Percentiles rank a stretch among this genome's conserved stretches.
Evolutionary conservation across 2,329 filamentous ascomycete species (phyloP).

Genomic region (Periconia sp.): DNA sequence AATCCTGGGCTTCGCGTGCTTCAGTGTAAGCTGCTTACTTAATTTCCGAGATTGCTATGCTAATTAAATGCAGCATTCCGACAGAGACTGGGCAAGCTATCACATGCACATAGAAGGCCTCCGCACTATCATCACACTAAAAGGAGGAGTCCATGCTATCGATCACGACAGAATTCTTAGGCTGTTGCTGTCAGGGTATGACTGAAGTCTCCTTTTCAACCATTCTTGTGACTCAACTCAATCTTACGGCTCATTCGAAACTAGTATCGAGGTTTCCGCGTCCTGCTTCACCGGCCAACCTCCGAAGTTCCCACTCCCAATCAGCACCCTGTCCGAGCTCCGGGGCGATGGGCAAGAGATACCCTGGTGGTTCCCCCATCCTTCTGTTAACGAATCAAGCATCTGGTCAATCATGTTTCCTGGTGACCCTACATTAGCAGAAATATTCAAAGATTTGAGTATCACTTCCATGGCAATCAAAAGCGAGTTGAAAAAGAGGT

Average conservation of each 20-base stretch:
- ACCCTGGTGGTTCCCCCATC: slow-evolving; percentile 12
- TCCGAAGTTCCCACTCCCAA: slow-evolving; percentile 11
- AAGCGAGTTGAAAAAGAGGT: slow-evolving; percentile 10
- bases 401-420: slow-evolving; percentile 10
- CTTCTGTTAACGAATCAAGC: slow-evolving; percentile 11
- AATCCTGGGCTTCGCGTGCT: slow-evolving; percentile 12
- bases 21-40: slow-evolving; percentile 13
- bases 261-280: slow-evolving; percentile 13
- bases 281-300: slow-evolving; percentile 11
- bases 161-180: slow-evolving; percentile 12
- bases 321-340: slow-evolving; percentile 8
- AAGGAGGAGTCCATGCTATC: slow-evolving; percentile 10
- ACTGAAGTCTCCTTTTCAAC: slow-evolving; percentile 12
- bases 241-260: slow-evolving; percentile 7
- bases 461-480: slow-evolving; percentile 11
- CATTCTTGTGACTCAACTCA: slow-evolving; percentile 5
- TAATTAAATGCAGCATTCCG: slow-evolving; percentile 9
- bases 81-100: slow-evolving; percentile 12
- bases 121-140: slow-evolving; percentile 11
- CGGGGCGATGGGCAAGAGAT: slow-evolving; percentile 10
- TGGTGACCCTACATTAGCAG: slow-evolving; percentile 8
- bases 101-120: slow-evolving; percentile 11
- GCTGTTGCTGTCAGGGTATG: slow-evolving; percentile 12
- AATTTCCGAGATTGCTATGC: slow-evolving; percentile 8
- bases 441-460: slow-evolving; percentile 13